phyloP scores from a whole-genome alignment of 164 flowering plant genomes.

The Pachysandra terminalis region DNA sequence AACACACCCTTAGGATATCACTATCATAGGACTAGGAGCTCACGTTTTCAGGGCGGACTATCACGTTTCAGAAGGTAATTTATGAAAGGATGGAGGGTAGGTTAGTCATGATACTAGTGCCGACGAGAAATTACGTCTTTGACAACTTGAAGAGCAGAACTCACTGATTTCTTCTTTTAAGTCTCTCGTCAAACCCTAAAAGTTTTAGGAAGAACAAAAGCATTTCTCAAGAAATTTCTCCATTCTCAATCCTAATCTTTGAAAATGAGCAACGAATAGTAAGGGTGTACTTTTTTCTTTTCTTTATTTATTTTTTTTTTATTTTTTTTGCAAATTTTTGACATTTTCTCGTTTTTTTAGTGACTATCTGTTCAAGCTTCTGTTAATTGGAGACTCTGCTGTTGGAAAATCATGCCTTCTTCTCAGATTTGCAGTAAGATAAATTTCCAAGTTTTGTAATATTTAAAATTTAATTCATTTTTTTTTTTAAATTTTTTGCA shows the following conservation, averaged over 20 bases:
- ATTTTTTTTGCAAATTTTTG: background rate
- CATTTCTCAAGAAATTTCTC: background rate
- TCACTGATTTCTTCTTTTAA: background rate
- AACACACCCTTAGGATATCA: too few relatives aligned
- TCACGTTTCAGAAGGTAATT: too few relatives aligned
- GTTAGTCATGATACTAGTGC: too few relatives aligned
- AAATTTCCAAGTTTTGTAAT: background rate
- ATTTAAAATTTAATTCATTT: background rate
- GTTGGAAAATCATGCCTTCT: slow-evolving; percentile 72
- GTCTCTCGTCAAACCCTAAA: slow-evolving; percentile 3
- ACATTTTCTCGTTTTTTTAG: slow-evolving; percentile 15
- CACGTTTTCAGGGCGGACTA: too few relatives aligned
- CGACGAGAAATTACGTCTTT: background rate
- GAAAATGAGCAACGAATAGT: slow-evolving; percentile 53
- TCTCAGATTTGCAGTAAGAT: slow-evolving; percentile 59
- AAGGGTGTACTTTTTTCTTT: slow-evolving; percentile 1
- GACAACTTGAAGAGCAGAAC: background rate
- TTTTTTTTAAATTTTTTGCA: background rate
- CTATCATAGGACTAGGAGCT: too few relatives aligned
- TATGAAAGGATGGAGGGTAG: too few relatives aligned
- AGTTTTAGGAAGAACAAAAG: slow-evolving; percentile 1
- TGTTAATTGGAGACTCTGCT: slow-evolving; percentile 51
- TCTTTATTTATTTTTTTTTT: background rate
- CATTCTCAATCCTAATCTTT: background rate
- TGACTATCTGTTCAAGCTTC: slow-evolving; percentile 53